Conservation (phyloP, 192 early-diverging fungal species). For the Coemansia aciculifera region DNA sequence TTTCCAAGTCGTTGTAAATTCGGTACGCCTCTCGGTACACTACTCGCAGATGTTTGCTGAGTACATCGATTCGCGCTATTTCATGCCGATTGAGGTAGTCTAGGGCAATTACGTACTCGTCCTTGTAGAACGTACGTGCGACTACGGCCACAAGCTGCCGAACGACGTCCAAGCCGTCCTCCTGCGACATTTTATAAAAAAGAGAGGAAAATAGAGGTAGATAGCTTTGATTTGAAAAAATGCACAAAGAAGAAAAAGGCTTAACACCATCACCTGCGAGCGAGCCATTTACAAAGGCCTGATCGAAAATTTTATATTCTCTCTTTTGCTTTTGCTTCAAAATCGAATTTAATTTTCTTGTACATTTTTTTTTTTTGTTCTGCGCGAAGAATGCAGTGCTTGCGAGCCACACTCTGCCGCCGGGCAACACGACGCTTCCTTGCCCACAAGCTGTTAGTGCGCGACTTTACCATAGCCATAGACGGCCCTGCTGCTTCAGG, state of each 20-base stretch:
- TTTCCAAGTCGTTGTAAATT: slow-evolving; percentile 77
- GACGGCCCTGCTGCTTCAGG: slow-evolving; percentile 83
- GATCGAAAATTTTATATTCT: neutral
- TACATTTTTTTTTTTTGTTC: neutral
- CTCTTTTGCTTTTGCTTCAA: neutral
- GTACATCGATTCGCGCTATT: slow-evolving; percentile 75
- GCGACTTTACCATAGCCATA: slow-evolving; percentile 63
- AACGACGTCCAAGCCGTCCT: slow-evolving; percentile 54
- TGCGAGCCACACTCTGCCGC: neutral
- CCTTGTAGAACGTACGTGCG: slow-evolving; percentile 84
- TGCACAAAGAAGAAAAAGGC: neutral
- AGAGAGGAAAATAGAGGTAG: neutral
- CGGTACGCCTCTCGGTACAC: slow-evolving; percentile 70
- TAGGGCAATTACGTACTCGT: slow-evolving; percentile 74
- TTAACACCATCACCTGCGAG: too few species aligned
- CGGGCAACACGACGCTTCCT: neutral
- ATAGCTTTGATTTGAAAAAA: neutral
- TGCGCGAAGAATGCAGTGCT: slow-evolving; percentile 2
- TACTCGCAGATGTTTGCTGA: slow-evolving; percentile 66
- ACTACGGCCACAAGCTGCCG: slow-evolving; percentile 68
- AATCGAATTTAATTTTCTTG: neutral
- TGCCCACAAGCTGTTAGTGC: slow-evolving; percentile 3
- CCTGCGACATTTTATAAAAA: slow-evolving; percentile 31
- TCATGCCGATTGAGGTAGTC: slow-evolving; percentile 76
- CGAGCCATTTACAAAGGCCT: neutral